A percentile compares a stretch with the other conserved stretches of the same genome.
Evolutionary conservation across 2,329 filamentous ascomycete genomes (phyloP).

Genomic region (Mycosphaerella sp.): DNA sequence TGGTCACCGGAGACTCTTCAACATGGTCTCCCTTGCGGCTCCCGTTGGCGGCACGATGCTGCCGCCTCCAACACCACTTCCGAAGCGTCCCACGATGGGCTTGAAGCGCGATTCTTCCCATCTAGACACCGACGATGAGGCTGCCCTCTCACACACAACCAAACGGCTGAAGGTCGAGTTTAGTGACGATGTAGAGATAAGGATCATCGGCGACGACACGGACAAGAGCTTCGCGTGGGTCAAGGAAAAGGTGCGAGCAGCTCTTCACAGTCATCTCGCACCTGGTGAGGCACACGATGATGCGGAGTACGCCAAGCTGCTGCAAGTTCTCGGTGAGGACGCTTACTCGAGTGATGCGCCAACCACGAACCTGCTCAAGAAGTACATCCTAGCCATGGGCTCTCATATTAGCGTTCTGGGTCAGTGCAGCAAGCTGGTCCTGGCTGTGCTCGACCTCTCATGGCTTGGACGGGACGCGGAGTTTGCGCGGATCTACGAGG

Average conservation of each 20-base stretch:
- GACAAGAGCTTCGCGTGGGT: conserved; percentile 53
- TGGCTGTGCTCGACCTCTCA: conserved; percentile 51
- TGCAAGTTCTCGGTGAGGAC: conserved; percentile 27
- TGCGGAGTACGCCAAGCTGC: conserved; percentile 50
- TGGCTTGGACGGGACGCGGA: conserved; percentile 57
- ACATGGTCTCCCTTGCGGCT: conserved; percentile 33
- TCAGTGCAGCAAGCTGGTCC: conserved; percentile 52
- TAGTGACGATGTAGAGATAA: conserved; percentile 43
- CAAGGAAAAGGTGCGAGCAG: conserved; percentile 55
- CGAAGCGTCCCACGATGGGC: conserved; percentile 30
- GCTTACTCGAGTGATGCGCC: conserved; percentile 39
- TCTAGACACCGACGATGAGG: conserved; percentile 34
- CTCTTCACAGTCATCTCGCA: conserved; percentile 33
- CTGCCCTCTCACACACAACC: conserved; percentile 31
- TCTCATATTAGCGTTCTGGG: conserved; percentile 51
- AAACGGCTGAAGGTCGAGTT: conserved; percentile 47
- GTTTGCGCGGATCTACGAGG: conserved; percentile 52
- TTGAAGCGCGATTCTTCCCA: conserved; percentile 35
- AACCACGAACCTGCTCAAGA: conserved; percentile 47
- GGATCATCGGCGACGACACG: conserved; percentile 40
- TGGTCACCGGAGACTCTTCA: conserved; percentile 11
- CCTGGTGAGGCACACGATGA: conserved; percentile 46
- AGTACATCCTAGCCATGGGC: conserved; percentile 54
- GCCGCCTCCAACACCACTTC: conserved; percentile 29
- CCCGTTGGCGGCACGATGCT: conserved; percentile 27